Percentiles rank a stretch among this genome's conserved stretches.
These are phyloP conservation scores for Saccharum hybrid DNA, from an alignment of 202 grass and related monocot species.

Conservation along the genomic window DNA sequence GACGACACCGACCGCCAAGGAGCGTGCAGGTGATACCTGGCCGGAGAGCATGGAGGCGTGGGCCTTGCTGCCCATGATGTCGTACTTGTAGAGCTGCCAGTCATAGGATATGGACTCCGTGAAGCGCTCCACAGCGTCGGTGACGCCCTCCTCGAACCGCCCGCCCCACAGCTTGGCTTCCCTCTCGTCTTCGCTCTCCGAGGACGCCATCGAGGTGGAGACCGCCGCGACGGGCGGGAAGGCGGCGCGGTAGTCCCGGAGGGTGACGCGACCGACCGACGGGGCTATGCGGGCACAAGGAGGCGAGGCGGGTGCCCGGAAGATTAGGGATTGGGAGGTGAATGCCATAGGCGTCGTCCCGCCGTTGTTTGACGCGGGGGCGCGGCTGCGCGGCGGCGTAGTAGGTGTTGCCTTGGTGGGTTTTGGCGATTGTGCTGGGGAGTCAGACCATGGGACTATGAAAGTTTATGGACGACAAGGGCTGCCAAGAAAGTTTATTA, in stretches of 20 bases:
- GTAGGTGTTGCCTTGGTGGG: neutral
- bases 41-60: slow-evolving; percentile 89
- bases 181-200: slow-evolving; percentile 51
- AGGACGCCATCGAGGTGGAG: slow-evolving; percentile 30
- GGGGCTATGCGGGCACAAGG: neutral
- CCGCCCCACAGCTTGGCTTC: slow-evolving; percentile 91
- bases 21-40: slow-evolving; percentile 48
- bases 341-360: slow-evolving; percentile 36
- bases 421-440: neutral
- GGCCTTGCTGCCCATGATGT: slow-evolving; percentile 89
- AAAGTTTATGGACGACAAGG: no score
- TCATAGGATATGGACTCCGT: slow-evolving; percentile 97
- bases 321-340: slow-evolving; percentile 41
- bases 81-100: slow-evolving; percentile 91
- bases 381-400: neutral
- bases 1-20: neutral
- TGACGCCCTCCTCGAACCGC: slow-evolving; percentile 82
- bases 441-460: neutral
- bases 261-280: neutral
- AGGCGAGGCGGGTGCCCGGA: neutral
- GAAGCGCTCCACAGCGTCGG: slow-evolving; percentile 84
- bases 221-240: slow-evolving; percentile 28
- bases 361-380: slow-evolving; percentile 27
- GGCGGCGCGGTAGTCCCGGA: slow-evolving; percentile 13
- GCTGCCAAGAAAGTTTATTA: no score